A percentile compares a stretch with the other conserved stretches of the same genome.
These are phyloP conservation scores for Stylosanthes scabra DNA, from an alignment of 331 rosid genomes.

Conservation along the genomic window DNA sequence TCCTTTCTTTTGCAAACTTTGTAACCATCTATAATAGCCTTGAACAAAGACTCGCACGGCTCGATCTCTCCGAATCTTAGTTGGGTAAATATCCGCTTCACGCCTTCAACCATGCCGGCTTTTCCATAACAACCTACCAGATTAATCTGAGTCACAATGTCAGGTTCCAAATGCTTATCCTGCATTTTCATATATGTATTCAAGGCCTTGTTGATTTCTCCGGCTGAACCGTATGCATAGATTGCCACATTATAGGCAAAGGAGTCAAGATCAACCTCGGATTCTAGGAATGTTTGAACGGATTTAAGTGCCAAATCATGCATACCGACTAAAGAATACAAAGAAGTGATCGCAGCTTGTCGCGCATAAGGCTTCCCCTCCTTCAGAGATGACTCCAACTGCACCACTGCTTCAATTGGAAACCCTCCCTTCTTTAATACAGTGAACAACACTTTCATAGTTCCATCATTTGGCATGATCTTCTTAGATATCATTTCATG, in stretches of 20 bases:
- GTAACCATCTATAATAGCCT: conserved; percentile 72
- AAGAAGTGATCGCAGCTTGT: conserved; percentile 61
- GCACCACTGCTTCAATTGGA: conserved; percentile 76
- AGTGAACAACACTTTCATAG: conserved; percentile 68
- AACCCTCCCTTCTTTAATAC: conserved; percentile 76
- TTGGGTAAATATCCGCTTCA: conserved; percentile 72
- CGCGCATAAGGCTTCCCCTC: conserved; percentile 82
- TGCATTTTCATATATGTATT: conserved; percentile 82
- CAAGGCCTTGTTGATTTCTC: conserved; percentile 69
- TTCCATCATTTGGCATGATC: conserved; percentile 67
- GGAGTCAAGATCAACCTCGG: conserved; percentile 63
- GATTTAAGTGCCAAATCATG: conserved; percentile 73
- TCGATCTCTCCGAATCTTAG: conserved; percentile 67
- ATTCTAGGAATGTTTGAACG: conserved; percentile 54
- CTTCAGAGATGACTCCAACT: conserved; percentile 69
- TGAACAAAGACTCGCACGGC: conserved; percentile 65
- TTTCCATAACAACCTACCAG: conserved; percentile 80
- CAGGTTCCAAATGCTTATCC: conserved; percentile 67
- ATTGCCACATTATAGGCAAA: conserved; percentile 72
- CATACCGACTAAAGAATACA: conserved; percentile 81
- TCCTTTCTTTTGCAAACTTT: conserved; percentile 65
- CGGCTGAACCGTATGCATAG: conserved; percentile 71
- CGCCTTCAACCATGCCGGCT: conserved; percentile 92
- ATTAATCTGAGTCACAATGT: conserved; percentile 70
- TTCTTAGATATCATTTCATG: conserved; percentile 77